phyloP scores from a whole-genome alignment of 805 yeast species.

The Metschnikowia lochheadii region DNA sequence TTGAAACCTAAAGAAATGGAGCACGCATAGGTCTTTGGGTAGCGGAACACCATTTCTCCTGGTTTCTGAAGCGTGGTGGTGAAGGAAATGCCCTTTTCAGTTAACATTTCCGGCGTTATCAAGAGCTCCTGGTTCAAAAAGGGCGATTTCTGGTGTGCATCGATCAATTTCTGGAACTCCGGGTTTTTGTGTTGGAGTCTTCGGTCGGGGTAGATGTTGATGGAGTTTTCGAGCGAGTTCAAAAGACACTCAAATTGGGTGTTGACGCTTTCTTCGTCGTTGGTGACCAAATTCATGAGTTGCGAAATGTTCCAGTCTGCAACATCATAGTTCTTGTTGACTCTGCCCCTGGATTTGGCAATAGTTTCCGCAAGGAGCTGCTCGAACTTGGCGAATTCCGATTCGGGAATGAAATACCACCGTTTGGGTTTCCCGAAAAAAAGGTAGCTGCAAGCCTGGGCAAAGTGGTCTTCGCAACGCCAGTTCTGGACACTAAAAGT shows the following conservation, averaged over 20 bases:
- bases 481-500: constrained; percentile 53
- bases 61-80: constrained; percentile 52
- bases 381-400: constrained; percentile 51
- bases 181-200: constrained; percentile 29
- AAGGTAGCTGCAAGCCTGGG: constrained; percentile 50
- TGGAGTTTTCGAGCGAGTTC: constrained; percentile 31
- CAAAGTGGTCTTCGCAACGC: constrained; percentile 58
- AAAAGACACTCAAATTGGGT: constrained; percentile 25
- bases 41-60: constrained; percentile 57
- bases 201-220: constrained; percentile 22
- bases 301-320: constrained; percentile 20
- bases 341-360: constrained; percentile 2
- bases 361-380: constrained; percentile 25
- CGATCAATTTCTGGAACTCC: constrained; percentile 18
- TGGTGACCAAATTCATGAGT: constrained; percentile 15
- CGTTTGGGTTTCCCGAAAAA: constrained; percentile 52
- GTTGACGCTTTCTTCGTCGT: constrained; percentile 14
- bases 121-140: constrained; percentile 41
- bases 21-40: constrained; percentile 52
- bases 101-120: constrained; percentile 48
- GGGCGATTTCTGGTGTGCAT: not conserved
- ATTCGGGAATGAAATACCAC: constrained; percentile 64
- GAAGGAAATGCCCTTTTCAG: constrained; percentile 45
- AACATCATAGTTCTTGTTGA: constrained; percentile 19
- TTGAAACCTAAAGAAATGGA: constrained; percentile 52